Conservation (phyloP, 805 yeast species). For the Ogataea parapolymorpha region DNA sequence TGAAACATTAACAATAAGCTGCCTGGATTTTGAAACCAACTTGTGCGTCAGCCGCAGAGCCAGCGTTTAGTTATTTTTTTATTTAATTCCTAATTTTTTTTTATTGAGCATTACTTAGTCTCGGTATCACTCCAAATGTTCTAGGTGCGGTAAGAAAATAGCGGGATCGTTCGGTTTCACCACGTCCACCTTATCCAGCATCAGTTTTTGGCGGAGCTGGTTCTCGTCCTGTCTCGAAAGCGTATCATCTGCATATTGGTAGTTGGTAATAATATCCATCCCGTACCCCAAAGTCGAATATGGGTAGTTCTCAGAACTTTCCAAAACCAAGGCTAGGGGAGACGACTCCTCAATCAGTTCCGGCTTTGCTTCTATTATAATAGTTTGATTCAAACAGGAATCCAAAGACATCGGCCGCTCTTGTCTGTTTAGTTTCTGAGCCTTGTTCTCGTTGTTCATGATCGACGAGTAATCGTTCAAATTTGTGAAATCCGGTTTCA, state of each 20-base stretch:
- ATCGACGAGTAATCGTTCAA: conserved; percentile 15
- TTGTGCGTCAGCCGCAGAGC: conserved; percentile 7
- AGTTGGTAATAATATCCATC: conserved; percentile 19
- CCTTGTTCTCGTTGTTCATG: conserved; percentile 18
- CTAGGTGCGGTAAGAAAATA: conserved; percentile 4
- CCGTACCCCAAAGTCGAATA: conserved; percentile 17
- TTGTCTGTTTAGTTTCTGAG: conserved; percentile 6
- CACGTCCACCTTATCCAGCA: conserved; percentile 7
- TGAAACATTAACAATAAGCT: conserved; percentile 3
- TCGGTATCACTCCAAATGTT: conserved; percentile 8
- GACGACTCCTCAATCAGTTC: conserved; percentile 10
- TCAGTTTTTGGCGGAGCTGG: neutral
- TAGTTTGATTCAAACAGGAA: conserved; percentile 16
- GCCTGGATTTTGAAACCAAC: conserved; percentile 4
- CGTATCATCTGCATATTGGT: conserved; percentile 16
- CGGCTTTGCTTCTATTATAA: conserved; percentile 20
- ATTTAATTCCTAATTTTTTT: neutral
- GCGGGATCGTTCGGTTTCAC: conserved; percentile 8
- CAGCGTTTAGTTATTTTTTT: neutral
- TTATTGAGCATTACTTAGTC: neutral
- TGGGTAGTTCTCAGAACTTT: conserved; percentile 12
- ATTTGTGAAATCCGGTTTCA: conserved; percentile 20
- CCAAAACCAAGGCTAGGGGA: conserved; percentile 19
- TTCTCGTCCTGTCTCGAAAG: conserved; percentile 4
- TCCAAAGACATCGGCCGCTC: conserved; percentile 9